A percentile compares a stretch with the other conserved stretches of the same genome.
These are phyloP conservation scores for Quambalaria eucalypti DNA, from an alignment of 1,284 basidiomycete species.

Conservation along the genomic window DNA sequence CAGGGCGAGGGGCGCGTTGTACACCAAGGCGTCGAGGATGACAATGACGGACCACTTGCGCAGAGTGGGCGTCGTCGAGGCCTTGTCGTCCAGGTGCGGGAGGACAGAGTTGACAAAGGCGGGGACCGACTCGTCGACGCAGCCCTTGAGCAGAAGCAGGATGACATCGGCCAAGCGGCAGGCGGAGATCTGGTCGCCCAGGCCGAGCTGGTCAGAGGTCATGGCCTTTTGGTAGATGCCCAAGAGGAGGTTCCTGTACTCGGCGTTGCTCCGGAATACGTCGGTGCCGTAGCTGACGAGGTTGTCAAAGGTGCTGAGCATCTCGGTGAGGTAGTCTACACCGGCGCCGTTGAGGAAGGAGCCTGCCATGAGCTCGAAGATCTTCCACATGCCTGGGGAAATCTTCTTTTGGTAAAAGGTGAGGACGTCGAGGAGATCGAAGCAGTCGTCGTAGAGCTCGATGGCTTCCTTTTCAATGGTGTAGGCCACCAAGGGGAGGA, in stretches of 20 bases:
- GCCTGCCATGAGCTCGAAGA: slow-evolving; percentile 72
- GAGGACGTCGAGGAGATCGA: slow-evolving; percentile 72
- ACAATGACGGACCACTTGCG: slow-evolving; percentile 72
- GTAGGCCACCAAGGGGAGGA: slow-evolving; percentile 67
- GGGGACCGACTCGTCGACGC: slow-evolving; percentile 51
- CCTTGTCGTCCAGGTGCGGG: slow-evolving; percentile 10
- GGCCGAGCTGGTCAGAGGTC: slow-evolving; percentile 64
- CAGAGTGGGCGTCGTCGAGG: slow-evolving; percentile 54
- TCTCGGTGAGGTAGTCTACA: slow-evolving; percentile 69
- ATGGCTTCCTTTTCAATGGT: slow-evolving; percentile 54
- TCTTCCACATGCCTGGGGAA: slow-evolving; percentile 72
- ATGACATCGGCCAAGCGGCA: slow-evolving; percentile 77
- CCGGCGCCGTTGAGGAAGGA: slow-evolving; percentile 70
- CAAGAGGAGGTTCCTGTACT: slow-evolving; percentile 71
- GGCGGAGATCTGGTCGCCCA: slow-evolving; percentile 68
- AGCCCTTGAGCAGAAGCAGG: slow-evolving; percentile 67
- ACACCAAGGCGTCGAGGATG: slow-evolving; percentile 72
- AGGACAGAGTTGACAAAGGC: slow-evolving; percentile 27
- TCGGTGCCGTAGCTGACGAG: slow-evolving; percentile 76
- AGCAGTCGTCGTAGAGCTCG: slow-evolving; percentile 82
- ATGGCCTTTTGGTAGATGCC: slow-evolving; percentile 76
- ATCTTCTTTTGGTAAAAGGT: slow-evolving; percentile 73
- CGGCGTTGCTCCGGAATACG: slow-evolving; percentile 61
- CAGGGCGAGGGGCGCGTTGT: slow-evolving; percentile 69
- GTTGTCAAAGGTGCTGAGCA: slow-evolving; percentile 81